These are phyloP conservation scores for Diospyros lotus DNA, from an alignment of 148 eudicot genomes.

Conservation along the genomic window DNA sequence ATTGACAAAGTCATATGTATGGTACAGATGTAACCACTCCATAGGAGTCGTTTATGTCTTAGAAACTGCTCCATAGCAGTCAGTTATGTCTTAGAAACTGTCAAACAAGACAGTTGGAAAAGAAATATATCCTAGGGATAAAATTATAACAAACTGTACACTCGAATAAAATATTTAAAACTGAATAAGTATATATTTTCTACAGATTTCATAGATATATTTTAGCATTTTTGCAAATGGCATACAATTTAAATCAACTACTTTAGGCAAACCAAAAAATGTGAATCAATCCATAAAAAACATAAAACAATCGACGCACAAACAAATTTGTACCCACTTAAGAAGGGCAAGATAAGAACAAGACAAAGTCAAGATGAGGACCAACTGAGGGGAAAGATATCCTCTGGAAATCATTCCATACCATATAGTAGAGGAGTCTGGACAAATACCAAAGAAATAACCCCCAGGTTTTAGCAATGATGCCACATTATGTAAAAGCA, in stretches of 20 bases:
- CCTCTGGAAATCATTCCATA: conserved; percentile 32
- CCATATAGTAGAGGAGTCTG: conserved; percentile 99
- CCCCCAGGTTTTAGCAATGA: conserved; percentile 95
- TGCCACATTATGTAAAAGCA: conserved; percentile 78
- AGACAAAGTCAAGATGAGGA: background rate
- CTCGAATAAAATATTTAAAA: too few relatives aligned
- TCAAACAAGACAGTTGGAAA: too few relatives aligned
- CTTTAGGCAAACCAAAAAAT: background rate
- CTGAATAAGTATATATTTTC: too few relatives aligned
- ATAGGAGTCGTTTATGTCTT: too few relatives aligned
- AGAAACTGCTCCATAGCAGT: too few relatives aligned
- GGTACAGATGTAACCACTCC: too few relatives aligned
- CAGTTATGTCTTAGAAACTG: too few relatives aligned
- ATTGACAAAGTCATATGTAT: too few relatives aligned
- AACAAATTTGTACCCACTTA: background rate
- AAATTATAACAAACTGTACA: too few relatives aligned
- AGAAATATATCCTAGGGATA: too few relatives aligned
- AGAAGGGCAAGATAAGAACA: background rate
- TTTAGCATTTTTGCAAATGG: too few relatives aligned
- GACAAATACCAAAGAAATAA: conserved; percentile 92
- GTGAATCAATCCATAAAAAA: background rate
- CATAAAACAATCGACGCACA: background rate
- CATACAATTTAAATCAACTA: background rate
- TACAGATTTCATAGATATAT: too few relatives aligned
- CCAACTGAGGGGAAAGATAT: conserved; percentile 5